Evolutionary conservation across 352 stramenopile species (phyloP).

Genomic region (Phytophthora cactorum): DNA sequence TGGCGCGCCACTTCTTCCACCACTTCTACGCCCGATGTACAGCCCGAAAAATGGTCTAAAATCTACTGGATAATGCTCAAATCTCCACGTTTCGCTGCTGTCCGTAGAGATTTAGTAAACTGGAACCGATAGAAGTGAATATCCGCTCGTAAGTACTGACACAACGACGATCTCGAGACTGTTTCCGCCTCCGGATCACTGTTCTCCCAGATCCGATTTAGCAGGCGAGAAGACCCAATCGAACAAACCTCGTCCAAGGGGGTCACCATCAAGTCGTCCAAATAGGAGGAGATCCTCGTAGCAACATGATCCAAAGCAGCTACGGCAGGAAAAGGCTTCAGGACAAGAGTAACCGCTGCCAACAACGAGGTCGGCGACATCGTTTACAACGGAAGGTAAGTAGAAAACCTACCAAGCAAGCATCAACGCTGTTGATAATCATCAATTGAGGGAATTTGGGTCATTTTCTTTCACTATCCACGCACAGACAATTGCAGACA

Average conservation of each 20-base stretch:
- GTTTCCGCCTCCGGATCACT: slow-evolving; percentile 6
- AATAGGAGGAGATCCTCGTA: slow-evolving; percentile 16
- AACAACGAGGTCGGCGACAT: too few relatives aligned
- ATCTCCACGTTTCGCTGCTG: slow-evolving; percentile 11
- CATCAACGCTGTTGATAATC: too few relatives aligned
- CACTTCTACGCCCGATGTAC: slow-evolving; percentile 16
- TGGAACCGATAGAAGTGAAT: slow-evolving; percentile 20
- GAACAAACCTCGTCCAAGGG: slow-evolving; percentile 15
- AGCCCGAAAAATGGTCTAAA: slow-evolving; percentile 12
- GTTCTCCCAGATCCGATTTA: slow-evolving; percentile 26
- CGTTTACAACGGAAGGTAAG: too few relatives aligned
- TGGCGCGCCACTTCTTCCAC: slow-evolving; percentile 19
- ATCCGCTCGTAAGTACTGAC: slow-evolving; percentile 9
- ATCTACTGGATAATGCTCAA: slow-evolving; percentile 17
- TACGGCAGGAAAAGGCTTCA: too few relatives aligned
- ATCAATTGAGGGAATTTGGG: too few relatives aligned
- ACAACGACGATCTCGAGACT: slow-evolving; percentile 15
- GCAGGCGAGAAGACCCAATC: slow-evolving; percentile 4
- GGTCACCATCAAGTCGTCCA: slow-evolving; percentile 21
- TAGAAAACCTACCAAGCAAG: too few relatives aligned
- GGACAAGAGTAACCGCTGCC: too few relatives aligned
- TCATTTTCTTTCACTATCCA: too few relatives aligned
- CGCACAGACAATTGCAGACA: too few relatives aligned
- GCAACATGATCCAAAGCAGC: too few relatives aligned
- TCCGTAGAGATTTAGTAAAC: slow-evolving; percentile 11